These are phyloP conservation scores for Calamus simplicifolius DNA, from an alignment of 176 grass and related monocot genomes.

Conservation along the genomic window DNA sequence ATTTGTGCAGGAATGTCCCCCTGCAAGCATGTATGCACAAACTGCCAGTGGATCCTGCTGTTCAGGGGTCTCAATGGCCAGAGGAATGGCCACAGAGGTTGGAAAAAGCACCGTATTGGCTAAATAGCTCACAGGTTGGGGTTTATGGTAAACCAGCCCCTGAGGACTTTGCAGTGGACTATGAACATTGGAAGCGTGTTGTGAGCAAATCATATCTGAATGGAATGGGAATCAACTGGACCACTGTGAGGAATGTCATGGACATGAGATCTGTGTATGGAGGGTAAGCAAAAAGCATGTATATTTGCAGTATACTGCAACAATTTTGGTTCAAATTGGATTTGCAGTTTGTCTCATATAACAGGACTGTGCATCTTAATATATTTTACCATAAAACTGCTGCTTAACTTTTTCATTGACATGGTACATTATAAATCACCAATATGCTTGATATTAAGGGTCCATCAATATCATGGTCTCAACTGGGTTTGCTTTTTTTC, in stretches of 20 bases:
- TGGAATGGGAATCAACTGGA: constrained; percentile 88
- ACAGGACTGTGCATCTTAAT: no score
- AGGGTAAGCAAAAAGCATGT: constrained; percentile 36
- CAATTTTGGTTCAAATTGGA: neutral
- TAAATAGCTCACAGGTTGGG: constrained; percentile 59
- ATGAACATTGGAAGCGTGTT: constrained; percentile 64
- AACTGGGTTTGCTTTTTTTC: no score
- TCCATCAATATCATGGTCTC: no score
- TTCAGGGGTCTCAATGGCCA: constrained; percentile 62
- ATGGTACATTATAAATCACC: no score
- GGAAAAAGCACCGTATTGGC: constrained; percentile 57
- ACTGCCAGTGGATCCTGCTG: constrained; percentile 23
- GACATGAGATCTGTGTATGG: constrained; percentile 95
- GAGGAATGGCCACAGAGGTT: constrained; percentile 54
- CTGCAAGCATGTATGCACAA: constrained; percentile 86
- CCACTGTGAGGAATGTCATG: constrained; percentile 72
- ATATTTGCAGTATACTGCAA: neutral
- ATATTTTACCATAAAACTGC: no score
- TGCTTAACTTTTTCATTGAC: no score
- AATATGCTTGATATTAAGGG: no score
- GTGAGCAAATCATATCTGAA: constrained; percentile 60
- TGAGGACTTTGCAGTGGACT: constrained; percentile 62
- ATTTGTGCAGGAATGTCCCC: constrained; percentile 59
- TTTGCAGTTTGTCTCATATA: neutral
- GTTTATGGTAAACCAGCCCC: constrained; percentile 89